phyloP scores from a whole-genome alignment of 306 rosid species.

The Vigna radiata region DNA sequence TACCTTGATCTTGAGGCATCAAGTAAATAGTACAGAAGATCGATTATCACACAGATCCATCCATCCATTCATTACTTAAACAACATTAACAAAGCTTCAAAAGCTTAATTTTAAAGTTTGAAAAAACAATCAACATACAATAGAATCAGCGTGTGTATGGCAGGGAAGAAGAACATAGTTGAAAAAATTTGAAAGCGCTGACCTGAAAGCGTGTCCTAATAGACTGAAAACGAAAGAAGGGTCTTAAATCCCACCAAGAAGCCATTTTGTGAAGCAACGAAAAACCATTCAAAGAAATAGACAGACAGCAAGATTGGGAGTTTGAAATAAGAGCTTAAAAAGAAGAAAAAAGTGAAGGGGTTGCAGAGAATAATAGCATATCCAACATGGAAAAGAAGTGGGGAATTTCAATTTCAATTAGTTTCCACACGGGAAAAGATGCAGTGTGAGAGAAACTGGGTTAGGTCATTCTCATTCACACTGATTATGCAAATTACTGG shows the following conservation, averaged over 20 bases:
- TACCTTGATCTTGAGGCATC: not conserved
- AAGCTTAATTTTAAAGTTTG: not conserved
- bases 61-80: not conserved
- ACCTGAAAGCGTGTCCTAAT: constrained; percentile 60
- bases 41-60: constrained; percentile 12
- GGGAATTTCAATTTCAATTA: constrained; percentile 20
- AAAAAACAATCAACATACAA: not conserved
- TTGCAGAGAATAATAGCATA: constrained; percentile 8
- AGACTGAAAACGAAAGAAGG: constrained; percentile 52
- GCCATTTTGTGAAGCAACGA: constrained; percentile 52
- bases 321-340: not conserved
- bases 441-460: not conserved
- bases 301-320: not conserved
- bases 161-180: constrained; percentile 8
- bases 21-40: constrained; percentile 12
- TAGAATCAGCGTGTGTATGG: not conserved
- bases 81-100: not conserved
- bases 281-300: constrained; percentile 21
- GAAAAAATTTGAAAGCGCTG: constrained; percentile 34
- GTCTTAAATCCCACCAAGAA: constrained; percentile 67
- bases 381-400: not conserved
- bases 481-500: not conserved
- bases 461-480: not conserved
- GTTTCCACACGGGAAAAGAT: not conserved
- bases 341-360: not conserved